phyloP scores from a whole-genome alignment of 2,329 filamentous ascomycete genomes.

The Penicillium sp. region DNA sequence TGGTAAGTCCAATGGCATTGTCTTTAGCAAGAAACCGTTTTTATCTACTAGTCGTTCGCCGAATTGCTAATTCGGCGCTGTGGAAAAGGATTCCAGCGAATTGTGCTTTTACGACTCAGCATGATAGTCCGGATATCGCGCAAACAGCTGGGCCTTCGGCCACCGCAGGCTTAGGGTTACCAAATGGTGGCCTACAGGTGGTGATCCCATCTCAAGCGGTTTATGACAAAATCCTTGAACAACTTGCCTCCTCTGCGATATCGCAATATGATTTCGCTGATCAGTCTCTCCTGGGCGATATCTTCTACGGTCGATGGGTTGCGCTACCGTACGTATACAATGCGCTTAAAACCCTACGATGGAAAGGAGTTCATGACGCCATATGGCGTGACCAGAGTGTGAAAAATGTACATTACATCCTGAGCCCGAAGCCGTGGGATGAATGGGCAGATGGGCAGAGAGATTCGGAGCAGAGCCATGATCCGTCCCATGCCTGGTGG shows the following conservation, averaged over 20 bases:
- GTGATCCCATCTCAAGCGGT: slow-evolving; percentile 48
- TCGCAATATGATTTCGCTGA: slow-evolving; percentile 51
- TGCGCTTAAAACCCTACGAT: slow-evolving; percentile 55
- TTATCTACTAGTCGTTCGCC: no score
- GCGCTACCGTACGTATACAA: slow-evolving; percentile 57
- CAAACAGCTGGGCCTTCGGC: slow-evolving; percentile 49
- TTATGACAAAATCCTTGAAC: slow-evolving; percentile 49
- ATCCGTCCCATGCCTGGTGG: no score
- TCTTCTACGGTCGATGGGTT: slow-evolving; percentile 55
- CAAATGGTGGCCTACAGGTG: slow-evolving; percentile 57
- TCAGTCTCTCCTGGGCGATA: slow-evolving; percentile 44
- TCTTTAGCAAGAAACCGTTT: no score
- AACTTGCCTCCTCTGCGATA: slow-evolving; percentile 43
- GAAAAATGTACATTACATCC: slow-evolving; percentile 59
- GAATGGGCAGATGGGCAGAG: no score
- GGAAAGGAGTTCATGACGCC: slow-evolving; percentile 50
- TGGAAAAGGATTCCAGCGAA: slow-evolving; percentile 45
- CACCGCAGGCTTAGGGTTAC: slow-evolving; percentile 51
- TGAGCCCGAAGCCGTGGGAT: slow-evolving; percentile 60
- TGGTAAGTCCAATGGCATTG: slow-evolving; percentile 50
- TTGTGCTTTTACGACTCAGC: slow-evolving; percentile 57
- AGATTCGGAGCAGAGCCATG: slow-evolving; percentile 4
- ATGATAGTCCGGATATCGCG: slow-evolving; percentile 34
- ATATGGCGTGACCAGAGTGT: slow-evolving; percentile 58
- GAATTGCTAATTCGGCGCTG: not conserved